Evolutionary conservation across 345 rosid species (phyloP), one percentile per base, ranked within the genome.

Genomic region (Rhodomyrtus tomentosa): DNA sequence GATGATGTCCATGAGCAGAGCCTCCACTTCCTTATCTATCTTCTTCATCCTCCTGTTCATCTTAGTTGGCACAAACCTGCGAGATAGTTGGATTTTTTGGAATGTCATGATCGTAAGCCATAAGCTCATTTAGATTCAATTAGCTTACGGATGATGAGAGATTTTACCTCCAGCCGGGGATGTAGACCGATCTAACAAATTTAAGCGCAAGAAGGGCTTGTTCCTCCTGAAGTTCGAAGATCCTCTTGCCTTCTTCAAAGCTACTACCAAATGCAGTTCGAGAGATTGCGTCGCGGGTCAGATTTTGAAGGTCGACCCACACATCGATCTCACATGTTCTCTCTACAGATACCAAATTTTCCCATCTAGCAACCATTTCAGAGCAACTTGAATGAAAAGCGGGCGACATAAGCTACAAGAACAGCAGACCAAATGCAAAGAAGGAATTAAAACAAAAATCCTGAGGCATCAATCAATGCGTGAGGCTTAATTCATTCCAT

Each of bases 11-110:
- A 81, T 85, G n/a, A 91, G 88, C 90, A 88, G 54, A 62, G 86
- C 82, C 50, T 86, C 82, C 88, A 89, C 86, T 79, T 88, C 89
- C 24, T 56, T 88, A 58, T 86, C 88, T 1, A 87, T 86, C 81
- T 73, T 84, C 85, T 87, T 89, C 88, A 91, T 50, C 87, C 88
- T 91, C 86, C 86, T 89, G 85, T 89, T 89, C 81, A 82, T 83
- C 83, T 87, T 88, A 3, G 93, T 92, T 13, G 94, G 93, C 48
- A 93, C 73, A 84, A 88, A 91, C 84, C 93, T 93, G 27, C 22
- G 25, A 82, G 52, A 21, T 16, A 10, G 29, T 48, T 81, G n/a
- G 55, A 81, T 22, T 50, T 22, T 50, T 81, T 81, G 50, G 9
- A 21, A 14, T 21, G 52, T 50, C 22, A 16, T 50, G 40, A 50